Evolutionary conservation across 1,284 basidiomycete species (phyloP).

Genomic region (Chalciporus piperatoides): DNA sequence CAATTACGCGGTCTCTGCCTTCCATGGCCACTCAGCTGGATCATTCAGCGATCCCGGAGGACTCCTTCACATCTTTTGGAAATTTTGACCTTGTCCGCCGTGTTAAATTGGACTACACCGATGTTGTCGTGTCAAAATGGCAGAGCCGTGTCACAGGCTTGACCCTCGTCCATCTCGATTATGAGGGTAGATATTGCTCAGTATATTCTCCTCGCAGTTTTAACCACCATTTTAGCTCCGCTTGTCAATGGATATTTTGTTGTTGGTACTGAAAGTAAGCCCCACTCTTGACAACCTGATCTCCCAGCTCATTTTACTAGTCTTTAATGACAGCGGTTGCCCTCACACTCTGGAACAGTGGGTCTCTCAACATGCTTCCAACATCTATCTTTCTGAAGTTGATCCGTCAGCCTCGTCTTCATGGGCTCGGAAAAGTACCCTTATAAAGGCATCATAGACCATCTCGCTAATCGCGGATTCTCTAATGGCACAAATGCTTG

Average conservation of each 20-base stretch:
- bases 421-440: slow-evolving; percentile 94
- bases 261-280: slow-evolving; percentile 86
- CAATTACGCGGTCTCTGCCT: slow-evolving; percentile 21
- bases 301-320: slow-evolving; percentile 37
- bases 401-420: slow-evolving; percentile 69
- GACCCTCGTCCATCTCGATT: slow-evolving; percentile 77
- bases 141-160: slow-evolving; percentile 75
- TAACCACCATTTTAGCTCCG: slow-evolving; percentile 52
- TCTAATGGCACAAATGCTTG: slow-evolving; percentile 89
- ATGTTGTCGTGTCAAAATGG: slow-evolving; percentile 82
- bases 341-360: slow-evolving; percentile 94
- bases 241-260: slow-evolving; percentile 93
- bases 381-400: slow-evolving; percentile 6
- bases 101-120: slow-evolving; percentile 70
- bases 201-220: not conserved
- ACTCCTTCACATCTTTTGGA: slow-evolving; percentile 38
- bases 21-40: slow-evolving; percentile 30
- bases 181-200: slow-evolving; percentile 55
- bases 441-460: slow-evolving; percentile 96
- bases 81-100: slow-evolving; percentile 80
- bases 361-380: slow-evolving; percentile 25
- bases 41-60: slow-evolving; percentile 13
- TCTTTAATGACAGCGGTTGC: slow-evolving; percentile 90
- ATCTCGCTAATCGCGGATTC: slow-evolving; percentile 95
- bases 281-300: not conserved